phyloP scores from a whole-genome alignment of 1,284 basidiomycete species.

The Paramarasmius palmivorus region DNA sequence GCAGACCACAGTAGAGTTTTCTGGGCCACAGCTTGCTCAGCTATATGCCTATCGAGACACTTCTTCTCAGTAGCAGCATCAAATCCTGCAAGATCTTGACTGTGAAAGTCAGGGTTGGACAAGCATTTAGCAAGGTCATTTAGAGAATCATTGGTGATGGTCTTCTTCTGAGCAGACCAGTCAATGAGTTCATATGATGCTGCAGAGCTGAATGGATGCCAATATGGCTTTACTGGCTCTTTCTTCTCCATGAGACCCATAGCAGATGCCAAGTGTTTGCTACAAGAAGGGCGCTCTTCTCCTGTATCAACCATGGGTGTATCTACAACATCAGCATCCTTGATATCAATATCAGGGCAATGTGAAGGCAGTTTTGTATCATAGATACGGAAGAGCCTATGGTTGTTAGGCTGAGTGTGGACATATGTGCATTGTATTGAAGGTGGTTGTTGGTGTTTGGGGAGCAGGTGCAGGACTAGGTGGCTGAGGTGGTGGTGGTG shows the following conservation, averaged over 20 bases:
- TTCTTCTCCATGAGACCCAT: too few relatives aligned
- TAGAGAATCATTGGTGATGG: neutral
- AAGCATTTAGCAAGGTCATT: neutral
- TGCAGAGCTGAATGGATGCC: neutral
- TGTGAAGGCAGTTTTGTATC: neutral
- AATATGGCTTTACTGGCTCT: neutral
- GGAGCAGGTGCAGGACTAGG: too few relatives aligned
- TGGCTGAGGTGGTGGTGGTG: too few relatives aligned
- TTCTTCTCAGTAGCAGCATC: neutral
- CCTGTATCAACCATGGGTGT: neutral
- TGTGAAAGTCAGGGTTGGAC: conserved; percentile 2
- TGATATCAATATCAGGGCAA: conserved; percentile 4
- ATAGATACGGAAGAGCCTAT: conserved; percentile 3
- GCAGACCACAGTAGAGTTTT: too few relatives aligned
- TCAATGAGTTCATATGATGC: neutral
- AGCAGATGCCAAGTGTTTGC: too few relatives aligned
- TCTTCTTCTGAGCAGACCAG: neutral
- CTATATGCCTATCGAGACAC: neutral
- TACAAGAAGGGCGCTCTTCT: neutral
- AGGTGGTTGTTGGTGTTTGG: neutral
- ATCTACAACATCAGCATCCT: neutral
- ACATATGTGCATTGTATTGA: neutral
- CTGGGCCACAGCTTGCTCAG: too few relatives aligned
- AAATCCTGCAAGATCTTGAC: neutral
- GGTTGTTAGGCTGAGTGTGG: conserved; percentile 1